Evolutionary conservation across 2,329 filamentous ascomycete species (phyloP), one percentile per base, ranked within the genome.

Genomic region (Didymellaceae sp.): DNA sequence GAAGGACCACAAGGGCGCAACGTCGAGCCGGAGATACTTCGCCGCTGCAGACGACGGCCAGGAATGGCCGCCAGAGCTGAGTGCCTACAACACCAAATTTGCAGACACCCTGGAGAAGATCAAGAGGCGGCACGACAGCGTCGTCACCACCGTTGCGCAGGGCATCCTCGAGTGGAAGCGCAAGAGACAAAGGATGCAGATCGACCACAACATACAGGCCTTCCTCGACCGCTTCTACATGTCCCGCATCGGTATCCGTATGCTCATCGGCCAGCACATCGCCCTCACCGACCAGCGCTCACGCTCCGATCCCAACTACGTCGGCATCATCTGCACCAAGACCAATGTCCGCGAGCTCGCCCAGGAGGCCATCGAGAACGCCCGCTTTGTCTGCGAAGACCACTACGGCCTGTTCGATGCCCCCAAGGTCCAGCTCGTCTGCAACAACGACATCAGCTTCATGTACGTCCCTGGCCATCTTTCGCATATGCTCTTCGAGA

Each of bases 401-500:
- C 93, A 97, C 76, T 99, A 97, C 71, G 94, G 94, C 55, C 80
- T 99, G 9, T 99, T 97, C 67, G 93, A 97, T 70, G 92, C 94
- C 7, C 94, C 94, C 47, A 95, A 96, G 74, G 88, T 99, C 61
- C 92, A 97, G 76, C 87, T 99, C 49, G 90, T 99, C 54, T 99
- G 94, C 80, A 91, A 92, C 68, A 89, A 91, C 14, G 87, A 95
- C 73, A 82, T 99, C 67, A 88, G 95, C 80, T 99, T 99, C 78
- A 99, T 99, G 94, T 99, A 99, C 71, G 94, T 99, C 45, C 94
- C 94, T 0, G 94, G 94, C n/a, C 94, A 99, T 77, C 74, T 99
- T 74, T 96, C 91, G 62, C 94, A 99, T 78, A 99, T 99, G 94
- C 88, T 99, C 42, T 99, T 99, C 75, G 94, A 99, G 78, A 99